Base-by-base conservation (phyloP, 106 monocot species). In the Vanilla planifolia region DNA sequence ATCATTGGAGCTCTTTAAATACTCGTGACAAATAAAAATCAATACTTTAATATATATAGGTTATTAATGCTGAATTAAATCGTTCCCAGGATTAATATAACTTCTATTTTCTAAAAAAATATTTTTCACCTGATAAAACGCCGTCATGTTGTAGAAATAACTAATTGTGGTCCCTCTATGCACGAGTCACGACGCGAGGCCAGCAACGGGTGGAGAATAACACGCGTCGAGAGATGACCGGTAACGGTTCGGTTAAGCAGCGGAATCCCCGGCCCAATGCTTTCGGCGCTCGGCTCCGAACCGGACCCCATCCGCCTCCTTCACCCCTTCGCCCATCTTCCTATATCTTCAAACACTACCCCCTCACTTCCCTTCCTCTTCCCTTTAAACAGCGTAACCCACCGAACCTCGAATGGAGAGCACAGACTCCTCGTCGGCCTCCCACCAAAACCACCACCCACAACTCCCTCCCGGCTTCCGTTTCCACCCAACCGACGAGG, bases 401-500 rank as follows among this genome's bases (percentile, higher is more conserved):
- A 9, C 3, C 23, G 26, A 1, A 2, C 26, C 5, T 3, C 11
- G 14, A n/a, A 71, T 71, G 71, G 71, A 71, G 52, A 71, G 71
- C 53, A 63, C 62, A 0, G 71, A 63, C 19, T 71, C 62, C 20
- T 53, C 70, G 3, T 63, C 71, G 3, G 63, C 26, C 1, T 58
- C 72, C 1, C 64, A 55, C 19, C 72, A 55, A 9, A 33, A 59
- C 17, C 56, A 26, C 5, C 71, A 50, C 23, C 71, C 43, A 7
- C 63, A 10, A 22, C 43, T 72, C 21, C 72, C 72, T 11, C 72
- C 72, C 8, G 63, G 62, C 27, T 68, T 68, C 47, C 68, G 68
- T 4, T 68, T 68, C 47, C 68, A 68, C 32, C 68, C 68, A 1
- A 68, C 68, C 11, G 72, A 72, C 20, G 72, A 72, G 51, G 72